phyloP scores from a whole-genome alignment of 2,329 filamentous ascomycete species.

The Berkeleyomyces basicola region DNA sequence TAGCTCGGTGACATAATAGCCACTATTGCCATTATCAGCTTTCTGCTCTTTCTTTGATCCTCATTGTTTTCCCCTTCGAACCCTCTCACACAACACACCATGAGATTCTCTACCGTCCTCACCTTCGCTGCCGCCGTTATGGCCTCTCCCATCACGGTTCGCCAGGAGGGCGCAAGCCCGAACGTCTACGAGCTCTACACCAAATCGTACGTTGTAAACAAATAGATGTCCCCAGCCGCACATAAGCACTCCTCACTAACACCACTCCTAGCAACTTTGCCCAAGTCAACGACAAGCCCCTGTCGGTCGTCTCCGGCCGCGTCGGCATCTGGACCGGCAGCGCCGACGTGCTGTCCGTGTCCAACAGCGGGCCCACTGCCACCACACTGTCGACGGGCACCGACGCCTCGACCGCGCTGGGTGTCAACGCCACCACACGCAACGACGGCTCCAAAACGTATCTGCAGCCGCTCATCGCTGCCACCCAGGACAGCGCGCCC shows the following conservation, averaged over 20 bases:
- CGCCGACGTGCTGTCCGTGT: slow-evolving; percentile 1
- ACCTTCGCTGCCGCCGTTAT: slow-evolving; percentile 6
- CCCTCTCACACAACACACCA: not conserved
- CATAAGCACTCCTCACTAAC: not conserved
- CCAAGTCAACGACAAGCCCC: slow-evolving; percentile 8
- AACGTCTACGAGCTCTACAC: slow-evolving; percentile 6
- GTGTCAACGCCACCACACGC: slow-evolving; percentile 1
- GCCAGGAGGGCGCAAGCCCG: not conserved
- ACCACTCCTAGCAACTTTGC: not conserved
- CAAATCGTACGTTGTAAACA: slow-evolving; percentile 1
- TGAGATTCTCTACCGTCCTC: slow-evolving; percentile 8
- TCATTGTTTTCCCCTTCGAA: not conserved
- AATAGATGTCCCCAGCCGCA: not conserved
- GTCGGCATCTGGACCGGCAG: slow-evolving; percentile 7
- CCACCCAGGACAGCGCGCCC: not conserved
- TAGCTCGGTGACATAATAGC: not conserved
- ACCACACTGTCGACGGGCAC: not conserved
- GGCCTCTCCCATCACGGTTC: slow-evolving; percentile 3
- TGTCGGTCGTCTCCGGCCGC: not conserved
- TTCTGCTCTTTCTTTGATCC: not conserved
- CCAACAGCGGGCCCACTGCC: not conserved
- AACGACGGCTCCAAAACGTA: not conserved
- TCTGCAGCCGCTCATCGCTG: not conserved
- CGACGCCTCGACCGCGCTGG: not conserved
- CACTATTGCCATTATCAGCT: not conserved